These are phyloP conservation scores for Euphorbia tirucalli DNA, from an alignment of 345 rosid species.

Conservation along the genomic window DNA sequence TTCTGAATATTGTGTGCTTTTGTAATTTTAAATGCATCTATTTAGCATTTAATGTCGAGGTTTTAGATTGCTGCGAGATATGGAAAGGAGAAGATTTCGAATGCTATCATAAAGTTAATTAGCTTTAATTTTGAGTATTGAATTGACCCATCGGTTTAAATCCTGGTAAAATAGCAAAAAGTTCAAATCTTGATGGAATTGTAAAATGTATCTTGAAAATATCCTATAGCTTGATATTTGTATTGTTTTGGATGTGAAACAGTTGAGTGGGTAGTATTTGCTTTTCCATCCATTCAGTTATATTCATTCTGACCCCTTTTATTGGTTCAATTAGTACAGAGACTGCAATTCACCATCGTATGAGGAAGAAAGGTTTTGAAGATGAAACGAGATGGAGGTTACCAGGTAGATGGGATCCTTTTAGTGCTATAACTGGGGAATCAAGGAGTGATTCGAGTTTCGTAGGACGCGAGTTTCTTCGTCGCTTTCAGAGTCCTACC, in stretches of 20 bases:
- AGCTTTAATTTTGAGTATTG: not conserved
- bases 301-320: not conserved
- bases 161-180: no score
- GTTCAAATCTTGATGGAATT: not conserved
- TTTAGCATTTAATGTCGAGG: not conserved
- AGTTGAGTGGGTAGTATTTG: not conserved
- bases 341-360: constrained; percentile 46
- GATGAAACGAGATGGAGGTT: constrained; percentile 38
- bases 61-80: no score
- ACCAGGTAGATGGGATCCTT: constrained; percentile 19
- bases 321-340: constrained; percentile 30
- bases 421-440: constrained; percentile 4
- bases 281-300: not conserved
- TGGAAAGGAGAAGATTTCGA: not conserved
- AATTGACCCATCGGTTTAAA: not conserved
- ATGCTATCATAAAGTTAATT: not conserved
- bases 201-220: not conserved
- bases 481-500: constrained; percentile 68
- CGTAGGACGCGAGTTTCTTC: constrained; percentile 51
- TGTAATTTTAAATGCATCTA: no score
- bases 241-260: not conserved
- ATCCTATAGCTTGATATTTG: not conserved
- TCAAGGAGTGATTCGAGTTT: constrained; percentile 37
- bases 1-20: no score
- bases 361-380: constrained; percentile 44